Base-by-base conservation (phyloP, 768 basidiomycete genomes). In the Russula virescens region DNA sequence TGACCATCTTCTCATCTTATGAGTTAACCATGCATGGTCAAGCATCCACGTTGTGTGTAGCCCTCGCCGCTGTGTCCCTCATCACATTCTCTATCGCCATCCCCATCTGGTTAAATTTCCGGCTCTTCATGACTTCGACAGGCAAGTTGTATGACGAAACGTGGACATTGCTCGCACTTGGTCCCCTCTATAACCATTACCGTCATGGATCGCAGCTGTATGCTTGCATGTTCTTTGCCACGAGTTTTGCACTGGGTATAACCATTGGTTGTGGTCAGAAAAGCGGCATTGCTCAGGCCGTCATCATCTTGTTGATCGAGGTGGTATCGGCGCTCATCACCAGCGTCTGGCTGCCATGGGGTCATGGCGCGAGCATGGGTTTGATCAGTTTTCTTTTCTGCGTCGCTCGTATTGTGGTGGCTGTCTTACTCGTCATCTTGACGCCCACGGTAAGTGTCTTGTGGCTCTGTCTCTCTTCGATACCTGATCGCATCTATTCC, bases 291-390 rank as follows among this genome's bases (percentile, higher is more conserved):
- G 86, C 91, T 3, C 97, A 98, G 71, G 89, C 94, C 4, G 86
- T 96, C 66, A 80, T 98, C 58, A 86, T 99, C 66, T 80, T 98
- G 28, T 81, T 97, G 34, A 83, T 93, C 21, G 97, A 99, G 73
- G 88, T 99, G 18, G 80, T 80, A 23, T 86, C 89, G 48, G 91
- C 94, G 6, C 77, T 98, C 61, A 84, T 91, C 28, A 97, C 95
- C 35, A 94, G 91, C 64, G 79, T 96, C 35, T 97, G 93, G 93
- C 81, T 97, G 62, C 95, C 95, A 19, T 99, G 96, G 96, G 93
- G 92, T 34, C 89, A 89, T 57, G 94, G 96, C 1, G 94, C 96
- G 2, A 91, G 93, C 64, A 98, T 98, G 97, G 96, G 95, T 16
- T 79, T 94, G 40, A 87, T 96, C 62, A 94, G 91, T 72, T 98